phyloP scores from a whole-genome alignment of 2,329 filamentous ascomycete genomes.

The Pseudocercospora cruenta region DNA sequence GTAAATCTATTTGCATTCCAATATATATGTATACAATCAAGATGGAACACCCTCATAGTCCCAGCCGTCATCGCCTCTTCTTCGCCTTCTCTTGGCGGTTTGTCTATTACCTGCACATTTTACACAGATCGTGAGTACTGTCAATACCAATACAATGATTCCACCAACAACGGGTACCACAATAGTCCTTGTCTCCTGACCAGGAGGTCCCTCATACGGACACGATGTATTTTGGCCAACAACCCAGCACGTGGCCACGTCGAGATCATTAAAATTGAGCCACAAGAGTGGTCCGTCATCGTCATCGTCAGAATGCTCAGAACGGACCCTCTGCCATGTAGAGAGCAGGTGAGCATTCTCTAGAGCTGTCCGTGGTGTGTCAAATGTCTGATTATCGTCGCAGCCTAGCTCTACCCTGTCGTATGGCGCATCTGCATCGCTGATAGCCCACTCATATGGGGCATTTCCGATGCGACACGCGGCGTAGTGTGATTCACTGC shows the following conservation, averaged over 20 bases:
- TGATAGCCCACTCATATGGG: conserved; percentile 64
- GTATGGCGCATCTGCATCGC: conserved; percentile 43
- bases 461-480: conserved; percentile 58
- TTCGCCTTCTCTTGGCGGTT: conserved; percentile 53
- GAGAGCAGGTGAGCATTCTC: conserved; percentile 63
- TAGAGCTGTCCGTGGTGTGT: conserved; percentile 62
- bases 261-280: conserved; percentile 65
- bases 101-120: conserved; percentile 67
- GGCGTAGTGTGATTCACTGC: conserved; percentile 53
- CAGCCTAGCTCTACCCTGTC: conserved; percentile 52
- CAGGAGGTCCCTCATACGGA: conserved; percentile 52
- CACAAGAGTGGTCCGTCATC: conserved; percentile 47
- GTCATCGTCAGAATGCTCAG: conserved; percentile 30
- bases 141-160: conserved; percentile 64
- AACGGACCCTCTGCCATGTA: conserved; percentile 32
- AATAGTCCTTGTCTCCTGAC: conserved; percentile 52
- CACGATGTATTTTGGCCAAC: conserved; percentile 59
- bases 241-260: conserved; percentile 64
- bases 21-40: conserved; percentile 16
- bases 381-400: conserved; percentile 54
- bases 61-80: conserved; percentile 56
- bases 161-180: conserved; percentile 65
- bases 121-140: conserved; percentile 63
- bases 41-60: conserved; percentile 70
- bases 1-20: no score